Evolutionary conservation across 2,329 filamentous ascomycete genomes (phyloP).

Genomic region (Cladophialophora psammophila): DNA sequence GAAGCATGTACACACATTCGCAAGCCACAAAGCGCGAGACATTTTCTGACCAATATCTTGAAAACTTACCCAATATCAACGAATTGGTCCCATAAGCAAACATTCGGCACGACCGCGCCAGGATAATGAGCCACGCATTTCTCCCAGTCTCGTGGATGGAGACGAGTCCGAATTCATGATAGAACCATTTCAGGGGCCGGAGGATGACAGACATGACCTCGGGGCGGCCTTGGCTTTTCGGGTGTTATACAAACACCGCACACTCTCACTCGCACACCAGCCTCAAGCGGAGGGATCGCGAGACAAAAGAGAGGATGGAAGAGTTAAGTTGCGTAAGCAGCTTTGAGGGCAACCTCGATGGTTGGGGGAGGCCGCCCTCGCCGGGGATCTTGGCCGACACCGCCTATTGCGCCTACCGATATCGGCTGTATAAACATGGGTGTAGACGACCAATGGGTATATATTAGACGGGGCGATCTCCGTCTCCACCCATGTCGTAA

Average conservation of each 20-base stretch:
- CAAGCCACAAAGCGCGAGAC: constrained; percentile 15
- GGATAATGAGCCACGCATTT: constrained; percentile 41
- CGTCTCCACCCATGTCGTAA: not conserved
- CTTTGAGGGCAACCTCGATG: constrained; percentile 3
- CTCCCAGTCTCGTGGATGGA: constrained; percentile 39
- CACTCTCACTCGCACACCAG: not conserved
- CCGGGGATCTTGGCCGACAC: constrained; percentile 17
- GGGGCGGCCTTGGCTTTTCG: constrained; percentile 14
- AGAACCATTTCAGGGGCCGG: constrained; percentile 37
- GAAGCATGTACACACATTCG: constrained; percentile 3
- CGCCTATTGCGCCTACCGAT: constrained; percentile 16
- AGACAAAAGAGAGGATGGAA: constrained; percentile 8
- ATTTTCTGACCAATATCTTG: not conserved
- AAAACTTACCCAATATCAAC: constrained; percentile 38
- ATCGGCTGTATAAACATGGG: constrained; percentile 14
- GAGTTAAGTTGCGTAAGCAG: constrained; percentile 12
- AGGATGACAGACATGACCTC: constrained; percentile 26
- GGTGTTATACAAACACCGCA: constrained; percentile 8
- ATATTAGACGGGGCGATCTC: constrained; percentile 4
- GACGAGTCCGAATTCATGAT: constrained; percentile 41
- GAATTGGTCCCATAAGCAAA: constrained; percentile 43
- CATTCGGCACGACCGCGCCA: constrained; percentile 40
- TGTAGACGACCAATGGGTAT: constrained; percentile 5
- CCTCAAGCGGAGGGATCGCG: constrained; percentile 7
- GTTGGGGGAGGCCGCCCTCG: not conserved